These are phyloP conservation scores for Acanthamoeba rhysodes DNA, from an alignment of 208 protist species.

Conservation along the genomic window DNA sequence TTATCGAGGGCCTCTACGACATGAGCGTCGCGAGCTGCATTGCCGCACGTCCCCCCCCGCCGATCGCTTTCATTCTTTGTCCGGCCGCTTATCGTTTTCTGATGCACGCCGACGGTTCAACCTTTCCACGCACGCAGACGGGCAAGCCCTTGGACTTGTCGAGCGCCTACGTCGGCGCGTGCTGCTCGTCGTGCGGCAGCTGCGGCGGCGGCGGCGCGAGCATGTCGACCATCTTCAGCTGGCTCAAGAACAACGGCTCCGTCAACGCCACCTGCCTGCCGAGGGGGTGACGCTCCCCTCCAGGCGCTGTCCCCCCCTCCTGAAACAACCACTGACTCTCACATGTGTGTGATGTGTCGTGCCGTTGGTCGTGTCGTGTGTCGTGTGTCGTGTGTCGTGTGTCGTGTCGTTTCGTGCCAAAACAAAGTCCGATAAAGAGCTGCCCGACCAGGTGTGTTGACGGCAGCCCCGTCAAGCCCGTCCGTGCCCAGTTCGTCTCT, in stretches of 20 bases:
- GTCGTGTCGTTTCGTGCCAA: no score
- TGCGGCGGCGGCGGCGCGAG: background rate
- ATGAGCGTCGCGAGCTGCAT: background rate
- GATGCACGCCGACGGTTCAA: no score
- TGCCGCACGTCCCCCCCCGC: background rate
- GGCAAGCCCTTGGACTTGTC: background rate
- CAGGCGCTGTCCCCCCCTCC: background rate
- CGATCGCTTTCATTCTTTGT: background rate
- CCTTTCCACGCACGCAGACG: background rate
- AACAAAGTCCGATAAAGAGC: background rate
- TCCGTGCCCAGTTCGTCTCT: background rate
- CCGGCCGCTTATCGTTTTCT: background rate
- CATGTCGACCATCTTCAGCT: background rate
- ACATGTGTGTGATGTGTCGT: background rate
- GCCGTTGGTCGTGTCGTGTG: no score
- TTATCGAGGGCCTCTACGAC: background rate
- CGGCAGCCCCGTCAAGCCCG: background rate
- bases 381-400: no score
- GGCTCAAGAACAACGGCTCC: constrained; percentile 18
- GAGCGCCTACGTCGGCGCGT: background rate
- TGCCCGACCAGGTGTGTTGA: background rate
- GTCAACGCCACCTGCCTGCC: background rate
- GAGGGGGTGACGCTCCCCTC: background rate
- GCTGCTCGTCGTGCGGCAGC: background rate
- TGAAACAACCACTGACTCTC: background rate